Evolutionary conservation across 768 basidiomycete genomes (phyloP).

Genomic region (Hericium coralloides): DNA sequence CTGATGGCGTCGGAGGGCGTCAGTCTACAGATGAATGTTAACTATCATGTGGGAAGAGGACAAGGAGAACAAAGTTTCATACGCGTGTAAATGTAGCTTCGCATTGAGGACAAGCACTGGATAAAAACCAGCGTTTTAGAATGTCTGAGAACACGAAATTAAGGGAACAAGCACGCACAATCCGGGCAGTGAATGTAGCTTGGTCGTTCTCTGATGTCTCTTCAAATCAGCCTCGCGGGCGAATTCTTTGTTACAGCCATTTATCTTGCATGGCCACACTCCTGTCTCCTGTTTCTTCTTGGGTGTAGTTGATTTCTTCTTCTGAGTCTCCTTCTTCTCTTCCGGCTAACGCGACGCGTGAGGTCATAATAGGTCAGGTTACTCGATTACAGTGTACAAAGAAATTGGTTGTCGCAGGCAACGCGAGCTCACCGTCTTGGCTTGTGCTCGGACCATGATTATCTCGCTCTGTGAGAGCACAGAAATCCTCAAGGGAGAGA

Average conservation of each 20-base stretch:
- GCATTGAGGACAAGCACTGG: constrained; percentile 68
- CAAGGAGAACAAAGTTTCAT: constrained; percentile 20
- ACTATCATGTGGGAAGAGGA: not conserved
- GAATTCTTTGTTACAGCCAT: constrained; percentile 76
- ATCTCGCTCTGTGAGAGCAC: constrained; percentile 3
- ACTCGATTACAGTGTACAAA: constrained; percentile 5
- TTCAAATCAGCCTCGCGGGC: constrained; percentile 78
- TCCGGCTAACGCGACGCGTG: constrained; percentile 23
- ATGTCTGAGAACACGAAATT: constrained; percentile 3
- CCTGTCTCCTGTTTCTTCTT: constrained; percentile 47
- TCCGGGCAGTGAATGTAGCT: constrained; percentile 63
- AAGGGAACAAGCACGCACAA: constrained; percentile 41
- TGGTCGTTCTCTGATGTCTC: constrained; percentile 74
- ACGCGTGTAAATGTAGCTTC: constrained; percentile 76
- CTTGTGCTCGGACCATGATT: constrained; percentile 18
- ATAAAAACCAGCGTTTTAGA: constrained; percentile 7
- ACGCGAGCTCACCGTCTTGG: constrained; percentile 24
- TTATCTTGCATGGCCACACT: constrained; percentile 74
- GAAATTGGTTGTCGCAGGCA: constrained; percentile 22
- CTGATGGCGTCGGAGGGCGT: constrained; percentile 72
- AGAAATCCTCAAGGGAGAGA: not conserved
- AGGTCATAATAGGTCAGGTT: constrained; percentile 12
- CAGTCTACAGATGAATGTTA: constrained; percentile 39
- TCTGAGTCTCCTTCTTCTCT: constrained; percentile 33
- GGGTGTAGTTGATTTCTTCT: constrained; percentile 26